A percentile compares a stretch with the other conserved stretches of the same genome.
phyloP scores from a whole-genome alignment of 768 basidiomycete species.

The Thelephora ganbajun region DNA sequence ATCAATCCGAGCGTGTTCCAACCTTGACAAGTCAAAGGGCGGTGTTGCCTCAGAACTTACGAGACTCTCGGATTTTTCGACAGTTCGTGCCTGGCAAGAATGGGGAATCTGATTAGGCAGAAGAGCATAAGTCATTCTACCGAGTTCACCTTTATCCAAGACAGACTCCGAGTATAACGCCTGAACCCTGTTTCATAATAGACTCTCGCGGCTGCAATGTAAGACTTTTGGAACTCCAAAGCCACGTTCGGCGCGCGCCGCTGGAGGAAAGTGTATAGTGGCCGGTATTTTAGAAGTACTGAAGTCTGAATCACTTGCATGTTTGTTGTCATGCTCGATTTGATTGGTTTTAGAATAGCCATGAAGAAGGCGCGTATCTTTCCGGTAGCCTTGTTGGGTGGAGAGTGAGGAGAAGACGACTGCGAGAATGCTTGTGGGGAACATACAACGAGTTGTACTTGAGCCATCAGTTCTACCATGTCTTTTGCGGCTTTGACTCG shows the following conservation, averaged over 20 bases:
- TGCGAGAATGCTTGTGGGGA: neutral
- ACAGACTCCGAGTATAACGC: conserved; percentile 73
- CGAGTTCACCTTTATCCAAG: conserved; percentile 52
- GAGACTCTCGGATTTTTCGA: conserved; percentile 60
- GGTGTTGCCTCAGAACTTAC: conserved; percentile 25
- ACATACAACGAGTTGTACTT: conserved; percentile 76
- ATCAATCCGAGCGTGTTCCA: conserved; percentile 59
- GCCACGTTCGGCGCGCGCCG: conserved; percentile 75
- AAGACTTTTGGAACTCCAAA: conserved; percentile 77
- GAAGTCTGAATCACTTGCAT: conserved; percentile 88
- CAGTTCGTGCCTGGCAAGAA: conserved; percentile 38
- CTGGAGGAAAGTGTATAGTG: conserved; percentile 75
- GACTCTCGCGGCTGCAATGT: conserved; percentile 66
- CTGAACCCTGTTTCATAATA: conserved; percentile 96
- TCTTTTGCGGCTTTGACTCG: conserved; percentile 83
- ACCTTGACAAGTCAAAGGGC: conserved; percentile 35
- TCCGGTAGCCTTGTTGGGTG: conserved; percentile 59
- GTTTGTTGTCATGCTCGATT: conserved; percentile 75
- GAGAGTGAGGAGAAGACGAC: neutral
- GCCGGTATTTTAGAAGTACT: conserved; percentile 67
- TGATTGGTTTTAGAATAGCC: conserved; percentile 70
- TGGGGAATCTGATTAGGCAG: neutral
- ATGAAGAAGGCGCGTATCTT: conserved; percentile 84
- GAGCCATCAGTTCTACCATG: conserved; percentile 72
- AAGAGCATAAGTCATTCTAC: neutral